These are phyloP conservation scores for Medicago lupulina DNA, from an alignment of 306 rosid genomes.

Conservation along the genomic window DNA sequence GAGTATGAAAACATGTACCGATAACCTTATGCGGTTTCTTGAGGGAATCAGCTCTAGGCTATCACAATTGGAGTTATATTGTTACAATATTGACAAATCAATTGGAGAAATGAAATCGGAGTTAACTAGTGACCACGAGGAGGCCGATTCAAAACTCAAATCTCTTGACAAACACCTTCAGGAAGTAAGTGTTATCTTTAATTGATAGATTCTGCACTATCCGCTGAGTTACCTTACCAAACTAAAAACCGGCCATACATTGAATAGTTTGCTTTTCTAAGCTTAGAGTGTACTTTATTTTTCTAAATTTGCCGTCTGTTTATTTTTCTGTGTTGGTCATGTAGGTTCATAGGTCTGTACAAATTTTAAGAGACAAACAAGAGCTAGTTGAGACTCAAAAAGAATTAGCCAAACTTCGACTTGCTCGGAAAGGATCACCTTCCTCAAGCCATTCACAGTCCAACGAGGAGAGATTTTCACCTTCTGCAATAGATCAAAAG, in stretches of 20 bases:
- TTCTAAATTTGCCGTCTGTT: conserved; percentile 5
- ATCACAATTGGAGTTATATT: conserved; percentile 85
- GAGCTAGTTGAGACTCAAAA: conserved; percentile 92
- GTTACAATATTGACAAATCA: conserved; percentile 91
- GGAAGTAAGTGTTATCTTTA: conserved; percentile 63
- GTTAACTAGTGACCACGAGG: conserved; percentile 73
- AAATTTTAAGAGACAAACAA: conserved; percentile 91
- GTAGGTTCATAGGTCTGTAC: conserved; percentile 95
- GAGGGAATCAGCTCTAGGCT: conserved; percentile 89
- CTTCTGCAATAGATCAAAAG: conserved; percentile 54
- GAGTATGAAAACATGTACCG: conserved; percentile 80
- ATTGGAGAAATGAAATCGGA: conserved; percentile 93
- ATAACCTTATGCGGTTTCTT: conserved; percentile 80
- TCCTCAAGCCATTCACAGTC: conserved; percentile 63
- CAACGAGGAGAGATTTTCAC: conserved; percentile 69
- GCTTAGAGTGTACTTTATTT: not conserved
- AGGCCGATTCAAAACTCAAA: conserved; percentile 74
- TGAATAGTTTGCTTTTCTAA: too few relatives aligned
- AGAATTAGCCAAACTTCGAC: conserved; percentile 87
- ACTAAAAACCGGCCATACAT: too few relatives aligned
- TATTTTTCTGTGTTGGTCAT: conserved; percentile 37
- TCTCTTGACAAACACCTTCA: conserved; percentile 81
- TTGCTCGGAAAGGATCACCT: conserved; percentile 73
- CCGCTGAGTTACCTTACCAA: not conserved
- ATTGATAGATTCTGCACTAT: conserved; percentile 5